Conservation (phyloP, 176 grass and related monocot genomes). For the Oryza brachyantha region DNA sequence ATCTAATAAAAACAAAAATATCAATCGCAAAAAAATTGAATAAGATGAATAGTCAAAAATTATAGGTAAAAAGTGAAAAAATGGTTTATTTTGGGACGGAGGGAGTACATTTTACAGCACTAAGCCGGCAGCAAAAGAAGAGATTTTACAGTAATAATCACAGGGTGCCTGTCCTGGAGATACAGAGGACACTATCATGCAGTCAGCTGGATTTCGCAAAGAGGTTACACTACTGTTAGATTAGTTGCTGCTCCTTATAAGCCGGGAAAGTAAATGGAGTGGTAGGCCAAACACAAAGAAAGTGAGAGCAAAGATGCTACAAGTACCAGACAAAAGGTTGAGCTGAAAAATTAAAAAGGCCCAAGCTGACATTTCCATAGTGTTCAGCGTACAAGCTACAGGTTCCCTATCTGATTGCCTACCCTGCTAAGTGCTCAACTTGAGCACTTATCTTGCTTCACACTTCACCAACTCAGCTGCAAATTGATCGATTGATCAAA, state of each 20-base stretch:
- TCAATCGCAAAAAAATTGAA: too few relatives aligned
- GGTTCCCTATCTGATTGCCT: slow-evolving; percentile 33
- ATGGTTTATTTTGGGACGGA: too few relatives aligned
- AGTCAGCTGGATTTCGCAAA: background rate
- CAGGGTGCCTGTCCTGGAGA: background rate
- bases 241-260: slow-evolving; percentile 36
- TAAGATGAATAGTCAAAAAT: too few relatives aligned
- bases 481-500: background rate
- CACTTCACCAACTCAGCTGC: background rate
- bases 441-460: slow-evolving; percentile 15
- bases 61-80: too few relatives aligned
- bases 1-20: too few relatives aligned
- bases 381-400: background rate
- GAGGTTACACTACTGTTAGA: background rate
- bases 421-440: background rate
- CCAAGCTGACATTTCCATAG: slow-evolving; percentile 10
- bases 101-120: background rate
- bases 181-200: background rate
- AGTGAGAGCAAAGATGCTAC: slow-evolving; percentile 44
- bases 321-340: slow-evolving; percentile 25
- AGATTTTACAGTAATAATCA: background rate
- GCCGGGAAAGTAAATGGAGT: slow-evolving; percentile 28
- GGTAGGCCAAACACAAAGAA: slow-evolving; percentile 30
- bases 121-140: background rate
- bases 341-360: slow-evolving; percentile 13